Base-by-base conservation (phyloP, 306 rosid genomes). In the Corylus heterophylla region DNA sequence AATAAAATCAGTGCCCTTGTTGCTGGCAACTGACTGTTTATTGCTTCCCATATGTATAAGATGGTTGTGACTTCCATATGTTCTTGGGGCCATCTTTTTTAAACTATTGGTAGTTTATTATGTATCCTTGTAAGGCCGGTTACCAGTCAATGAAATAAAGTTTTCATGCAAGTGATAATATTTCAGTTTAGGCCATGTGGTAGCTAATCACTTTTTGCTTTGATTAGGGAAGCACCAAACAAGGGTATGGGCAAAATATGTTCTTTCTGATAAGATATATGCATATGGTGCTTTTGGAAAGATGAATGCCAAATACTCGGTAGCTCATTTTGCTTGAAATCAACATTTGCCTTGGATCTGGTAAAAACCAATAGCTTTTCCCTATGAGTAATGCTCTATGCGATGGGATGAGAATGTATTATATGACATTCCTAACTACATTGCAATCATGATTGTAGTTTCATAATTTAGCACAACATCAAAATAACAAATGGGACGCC, bases 1-100 rank as follows among this genome's bases (percentile, higher is more conserved):
- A 56, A 71, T 56, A 94, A 94, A 84, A 92, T 94, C 20, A 83
- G 86, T 64, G 86, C 91, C 13, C 92, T 94, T 72, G 68, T 92
- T 72, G 81, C 84, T n/a, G 90, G 50, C 35, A 89, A 87, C 45
- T 82, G 75, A 90, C 72, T 84, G 78, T 22, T 27, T 14, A 11
- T 63, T 58, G 44, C 22, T 44, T 75, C 76, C 73, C 52, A 9
- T 22, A 13, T 13, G 27, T 6, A 48, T 39, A 52, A 13, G 29
- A 64, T 77, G 75, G 51, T 2, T 63, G n/a, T 27, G 14, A 66
- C 5, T 63, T 54, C 63, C 5, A 6, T 18, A 8, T 56, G 79
- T 47, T 54, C 5, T 14, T 31, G 4, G 12, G 45, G 6, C 11
- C 4, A 63, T 29, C 13, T 39, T 67, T 18, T 66, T 67, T n/a